A percentile compares a stretch with the other conserved stretches of the same genome.
phyloP scores from a whole-genome alignment of 208 protist genomes.

The Porcisia deanei region DNA sequence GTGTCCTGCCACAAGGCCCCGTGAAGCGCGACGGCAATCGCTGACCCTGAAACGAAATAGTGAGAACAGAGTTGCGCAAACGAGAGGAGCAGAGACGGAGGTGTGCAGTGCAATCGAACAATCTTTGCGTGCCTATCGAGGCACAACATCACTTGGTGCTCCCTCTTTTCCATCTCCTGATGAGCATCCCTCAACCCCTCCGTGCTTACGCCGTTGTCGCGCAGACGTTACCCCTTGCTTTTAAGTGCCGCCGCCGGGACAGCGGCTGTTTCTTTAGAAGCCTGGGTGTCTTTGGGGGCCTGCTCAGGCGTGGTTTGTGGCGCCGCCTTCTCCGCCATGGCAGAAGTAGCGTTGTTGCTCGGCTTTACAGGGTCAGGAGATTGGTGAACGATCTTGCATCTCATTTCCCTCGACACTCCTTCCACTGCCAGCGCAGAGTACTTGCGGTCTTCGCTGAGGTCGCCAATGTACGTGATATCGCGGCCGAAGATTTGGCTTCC shows the following conservation, averaged over 20 bases:
- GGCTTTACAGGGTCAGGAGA: constrained; percentile 43
- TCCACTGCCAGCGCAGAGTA: constrained; percentile 60
- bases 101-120: neutral
- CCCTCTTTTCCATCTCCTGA: neutral
- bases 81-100: neutral
- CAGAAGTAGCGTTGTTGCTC: constrained; percentile 42
- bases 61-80: neutral
- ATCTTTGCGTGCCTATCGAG: neutral
- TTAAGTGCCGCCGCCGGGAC: neutral
- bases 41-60: neutral
- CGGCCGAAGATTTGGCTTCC: constrained; percentile 81
- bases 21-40: neutral
- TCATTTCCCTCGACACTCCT: constrained; percentile 65
- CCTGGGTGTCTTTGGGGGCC: constrained; percentile 7
- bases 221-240: neutral
- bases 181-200: neutral
- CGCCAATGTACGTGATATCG: constrained; percentile 85
- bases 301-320: constrained; percentile 1
- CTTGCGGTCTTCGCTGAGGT: constrained; percentile 75
- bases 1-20: neutral
- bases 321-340: constrained; percentile 25
- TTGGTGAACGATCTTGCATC: constrained; percentile 42
- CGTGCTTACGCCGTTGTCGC: neutral
- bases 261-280: constrained; percentile 3
- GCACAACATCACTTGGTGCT: neutral